A percentile compares a stretch with the other conserved stretches of the same genome.
phyloP scores from a whole-genome alignment of 1,139 yeast species.

The Candida sp. region DNA sequence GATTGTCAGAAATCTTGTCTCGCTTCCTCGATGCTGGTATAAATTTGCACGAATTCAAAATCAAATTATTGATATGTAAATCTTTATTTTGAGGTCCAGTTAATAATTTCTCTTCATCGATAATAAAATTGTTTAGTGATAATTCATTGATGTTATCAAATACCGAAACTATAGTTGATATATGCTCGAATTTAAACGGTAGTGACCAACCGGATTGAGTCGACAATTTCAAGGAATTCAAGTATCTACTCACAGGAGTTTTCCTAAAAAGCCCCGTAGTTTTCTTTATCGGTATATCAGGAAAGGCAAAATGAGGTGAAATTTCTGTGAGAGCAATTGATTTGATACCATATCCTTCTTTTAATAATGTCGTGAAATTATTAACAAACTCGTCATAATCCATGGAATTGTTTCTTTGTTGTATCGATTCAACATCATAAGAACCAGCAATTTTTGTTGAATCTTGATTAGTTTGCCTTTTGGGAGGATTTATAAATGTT shows the following conservation, averaged over 20 bases:
- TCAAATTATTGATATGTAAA: slow-evolving; percentile 15
- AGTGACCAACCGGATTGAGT: slow-evolving; percentile 50
- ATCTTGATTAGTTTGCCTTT: slow-evolving; percentile 17
- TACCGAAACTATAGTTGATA: slow-evolving; percentile 27
- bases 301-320: slow-evolving; percentile 51
- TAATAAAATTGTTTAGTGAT: slow-evolving; percentile 42
- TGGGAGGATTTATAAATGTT: slow-evolving; percentile 33
- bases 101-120: slow-evolving; percentile 29
- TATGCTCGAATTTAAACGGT: slow-evolving; percentile 35
- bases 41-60: slow-evolving; percentile 23
- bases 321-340: slow-evolving; percentile 34
- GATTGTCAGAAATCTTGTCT: slow-evolving; percentile 6
- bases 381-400: slow-evolving; percentile 24
- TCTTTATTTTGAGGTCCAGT: background rate
- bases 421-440: slow-evolving; percentile 26
- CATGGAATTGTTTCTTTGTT: slow-evolving; percentile 12
- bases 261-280: slow-evolving; percentile 10
- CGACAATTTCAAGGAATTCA: slow-evolving; percentile 24
- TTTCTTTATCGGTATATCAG: slow-evolving; percentile 15
- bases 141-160: slow-evolving; percentile 46
- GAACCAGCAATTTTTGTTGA: slow-evolving; percentile 36
- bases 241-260: slow-evolving; percentile 17
- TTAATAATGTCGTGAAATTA: slow-evolving; percentile 20
- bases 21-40: slow-evolving; percentile 15
- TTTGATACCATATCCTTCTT: slow-evolving; percentile 31